These are phyloP conservation scores for Cudoniella acicularis DNA, from an alignment of 495 filamentous ascomycete genomes.

Conservation along the genomic window DNA sequence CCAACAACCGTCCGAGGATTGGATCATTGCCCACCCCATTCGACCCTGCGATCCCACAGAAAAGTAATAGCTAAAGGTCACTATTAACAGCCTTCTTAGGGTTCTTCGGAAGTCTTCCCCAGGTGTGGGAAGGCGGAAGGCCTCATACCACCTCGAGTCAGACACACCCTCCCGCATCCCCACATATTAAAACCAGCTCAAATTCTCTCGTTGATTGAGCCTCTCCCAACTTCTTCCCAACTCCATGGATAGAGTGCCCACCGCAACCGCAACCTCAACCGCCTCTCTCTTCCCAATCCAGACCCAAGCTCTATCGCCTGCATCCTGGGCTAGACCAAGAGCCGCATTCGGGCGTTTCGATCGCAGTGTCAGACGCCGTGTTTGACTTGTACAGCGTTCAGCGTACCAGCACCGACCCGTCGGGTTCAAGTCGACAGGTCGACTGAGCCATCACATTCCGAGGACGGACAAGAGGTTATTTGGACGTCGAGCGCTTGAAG, in stretches of 20 bases:
- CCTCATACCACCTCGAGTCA: neutral
- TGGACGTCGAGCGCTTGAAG: slow-evolving; percentile 14
- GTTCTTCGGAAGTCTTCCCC: too few species aligned
- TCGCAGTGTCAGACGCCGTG: neutral
- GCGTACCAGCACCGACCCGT: neutral
- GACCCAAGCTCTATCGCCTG: too few species aligned
- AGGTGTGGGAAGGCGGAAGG: neutral
- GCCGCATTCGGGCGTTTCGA: neutral
- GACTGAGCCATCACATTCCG: neutral
- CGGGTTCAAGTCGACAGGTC: neutral
- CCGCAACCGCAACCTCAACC: too few species aligned
- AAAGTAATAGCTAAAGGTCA: too few species aligned
- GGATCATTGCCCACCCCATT: neutral
- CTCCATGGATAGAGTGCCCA: neutral
- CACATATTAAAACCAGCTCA: neutral
- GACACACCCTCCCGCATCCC: neutral
- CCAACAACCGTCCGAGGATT: neutral
- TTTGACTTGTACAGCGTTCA: neutral
- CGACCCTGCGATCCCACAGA: neutral
- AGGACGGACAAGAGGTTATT: slow-evolving; percentile 14
- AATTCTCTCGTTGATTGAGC: neutral
- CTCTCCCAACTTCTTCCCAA: neutral
- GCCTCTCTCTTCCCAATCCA: neutral
- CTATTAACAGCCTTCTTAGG: too few species aligned
- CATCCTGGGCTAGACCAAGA: neutral